Conservation (phyloP, 225 moss, liverwort and hornwort genomes). For the Physcomitrium patens region DNA sequence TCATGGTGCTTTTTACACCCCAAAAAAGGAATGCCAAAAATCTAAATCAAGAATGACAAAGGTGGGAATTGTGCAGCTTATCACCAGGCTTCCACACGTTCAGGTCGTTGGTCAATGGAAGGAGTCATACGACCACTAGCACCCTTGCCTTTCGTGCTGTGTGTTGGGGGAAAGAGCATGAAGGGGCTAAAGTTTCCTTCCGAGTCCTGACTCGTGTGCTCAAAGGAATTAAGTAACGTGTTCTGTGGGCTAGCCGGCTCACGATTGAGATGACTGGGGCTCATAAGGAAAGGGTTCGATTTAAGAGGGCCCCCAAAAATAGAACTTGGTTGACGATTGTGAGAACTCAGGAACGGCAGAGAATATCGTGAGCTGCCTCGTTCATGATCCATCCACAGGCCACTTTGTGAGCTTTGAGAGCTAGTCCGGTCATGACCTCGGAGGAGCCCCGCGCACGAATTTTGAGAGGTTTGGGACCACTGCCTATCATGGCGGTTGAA, state of each 20-base stretch:
- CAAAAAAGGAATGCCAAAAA: slow-evolving; percentile 22
- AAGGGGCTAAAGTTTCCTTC: slow-evolving; percentile 78
- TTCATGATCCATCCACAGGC: slow-evolving; percentile 70
- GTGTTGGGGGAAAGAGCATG: slow-evolving; percentile 80
- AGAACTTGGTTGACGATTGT: slow-evolving; percentile 47
- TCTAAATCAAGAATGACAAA: slow-evolving; percentile 25
- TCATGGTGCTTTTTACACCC: slow-evolving; percentile 20
- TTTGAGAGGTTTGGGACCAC: slow-evolving; percentile 62
- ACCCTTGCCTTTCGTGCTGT: slow-evolving; percentile 74
- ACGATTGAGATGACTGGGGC: slow-evolving; percentile 24
- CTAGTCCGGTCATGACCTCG: slow-evolving; percentile 59
- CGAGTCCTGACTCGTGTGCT: slow-evolving; percentile 42
- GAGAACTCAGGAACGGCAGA: slow-evolving; percentile 35
- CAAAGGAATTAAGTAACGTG: slow-evolving; percentile 60
- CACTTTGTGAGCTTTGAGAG: slow-evolving; percentile 61
- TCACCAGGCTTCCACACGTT: slow-evolving; percentile 98
- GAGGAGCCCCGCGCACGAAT: slow-evolving; percentile 53
- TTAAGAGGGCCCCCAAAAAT: slow-evolving; percentile 46
- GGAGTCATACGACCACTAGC: slow-evolving; percentile 76
- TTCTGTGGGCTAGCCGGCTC: slow-evolving; percentile 42
- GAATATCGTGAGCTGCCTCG: slow-evolving; percentile 46
- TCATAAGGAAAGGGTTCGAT: slow-evolving; percentile 49
- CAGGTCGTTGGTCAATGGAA: slow-evolving; percentile 87
- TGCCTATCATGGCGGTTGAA: slow-evolving; percentile 56
- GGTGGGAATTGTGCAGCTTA: slow-evolving; percentile 4